Evolutionary conservation across 495 filamentous ascomycete species (phyloP), one percentile per base, ranked within the genome.

Genomic region (Tuber calosporum): DNA sequence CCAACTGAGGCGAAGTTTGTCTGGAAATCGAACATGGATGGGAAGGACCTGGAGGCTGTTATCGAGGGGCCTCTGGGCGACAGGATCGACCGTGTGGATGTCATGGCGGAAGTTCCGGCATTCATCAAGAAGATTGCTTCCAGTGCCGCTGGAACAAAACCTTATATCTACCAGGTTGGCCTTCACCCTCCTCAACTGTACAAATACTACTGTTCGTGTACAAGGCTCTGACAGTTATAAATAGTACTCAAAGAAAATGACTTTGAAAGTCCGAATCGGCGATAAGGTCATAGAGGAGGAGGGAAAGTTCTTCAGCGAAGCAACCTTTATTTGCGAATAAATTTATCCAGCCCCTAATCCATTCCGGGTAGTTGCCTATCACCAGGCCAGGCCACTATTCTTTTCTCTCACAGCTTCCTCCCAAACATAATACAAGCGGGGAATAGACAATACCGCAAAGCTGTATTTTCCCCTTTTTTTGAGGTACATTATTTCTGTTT

Each of bases 81-180:
- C 38, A 87, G 88, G 67, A 82, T 91, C 40, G 96, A 99, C 82
- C 89, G 92, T 75, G 88, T 99, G 69, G 96, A 99, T 83, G 90
- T 99, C 72, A 96, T 99, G 94, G 92, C 90, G 13, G 93, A 99
- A 82, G 91, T 98, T 69, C 95, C 95, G 4, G 91, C 91, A 40
- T 96, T 99, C 79, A 90, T 99, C 80, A 99, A 98, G 88, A 88
- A 87, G 68, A 91, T 99, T 82, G 93, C 96, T 17, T 92, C 91
- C 53, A 89, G 87, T 66, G 92, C 94, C 62, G 92, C 89, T 3
- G 95, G 95, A 74, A 94, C 95, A 34, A 93, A 92, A 84, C 96
- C 95, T 13, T 99, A 97, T 82, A 97, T 99, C 81, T 99, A 97
- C 85, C 94, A 97, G 88, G 93, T 94, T 80, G 62, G 85, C 79